Evolutionary conservation across 306 rosid genomes (phyloP).

Genomic region (Quercus alba): DNA sequence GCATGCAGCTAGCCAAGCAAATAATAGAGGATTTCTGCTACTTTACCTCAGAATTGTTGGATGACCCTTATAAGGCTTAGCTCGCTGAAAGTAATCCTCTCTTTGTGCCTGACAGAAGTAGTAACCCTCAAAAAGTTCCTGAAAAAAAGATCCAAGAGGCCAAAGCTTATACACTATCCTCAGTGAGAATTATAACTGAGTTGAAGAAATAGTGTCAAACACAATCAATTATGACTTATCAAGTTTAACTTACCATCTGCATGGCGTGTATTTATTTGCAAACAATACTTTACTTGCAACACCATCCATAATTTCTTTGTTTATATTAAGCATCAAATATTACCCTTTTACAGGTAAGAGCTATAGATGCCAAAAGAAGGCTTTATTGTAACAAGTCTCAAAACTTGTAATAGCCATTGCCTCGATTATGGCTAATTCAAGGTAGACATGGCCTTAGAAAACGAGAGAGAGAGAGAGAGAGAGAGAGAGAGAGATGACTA

Average conservation of each 20-base stretch:
- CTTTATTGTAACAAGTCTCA: background rate
- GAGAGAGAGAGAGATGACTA: no score
- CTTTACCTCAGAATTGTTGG: slow-evolving; percentile 84
- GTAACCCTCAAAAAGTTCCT: slow-evolving; percentile 96
- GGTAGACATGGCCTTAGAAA: no score
- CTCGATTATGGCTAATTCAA: no score
- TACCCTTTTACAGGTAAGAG: background rate
- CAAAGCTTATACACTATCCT: background rate
- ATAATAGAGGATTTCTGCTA: slow-evolving; percentile 13
- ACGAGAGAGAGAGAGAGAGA: no score
- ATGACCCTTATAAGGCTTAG: slow-evolving; percentile 79
- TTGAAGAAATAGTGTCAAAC: background rate
- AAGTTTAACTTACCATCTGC: background rate
- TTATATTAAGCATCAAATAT: slow-evolving; percentile 4
- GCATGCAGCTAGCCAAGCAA: background rate
- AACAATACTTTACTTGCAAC: background rate
- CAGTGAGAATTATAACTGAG: slow-evolving; percentile 3
- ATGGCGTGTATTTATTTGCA: background rate
- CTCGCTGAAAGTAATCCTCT: slow-evolving; percentile 75
- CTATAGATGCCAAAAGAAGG: background rate
- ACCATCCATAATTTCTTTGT: background rate
- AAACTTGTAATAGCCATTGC: background rate
- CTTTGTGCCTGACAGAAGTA: slow-evolving; percentile 97
- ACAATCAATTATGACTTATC: background rate
- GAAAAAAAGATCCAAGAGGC: slow-evolving; percentile 24